A percentile compares a stretch with the other conserved stretches of the same genome.
Evolutionary conservation across 345 rosid genomes (phyloP).

Genomic region (Pseudoturritis turrita): DNA sequence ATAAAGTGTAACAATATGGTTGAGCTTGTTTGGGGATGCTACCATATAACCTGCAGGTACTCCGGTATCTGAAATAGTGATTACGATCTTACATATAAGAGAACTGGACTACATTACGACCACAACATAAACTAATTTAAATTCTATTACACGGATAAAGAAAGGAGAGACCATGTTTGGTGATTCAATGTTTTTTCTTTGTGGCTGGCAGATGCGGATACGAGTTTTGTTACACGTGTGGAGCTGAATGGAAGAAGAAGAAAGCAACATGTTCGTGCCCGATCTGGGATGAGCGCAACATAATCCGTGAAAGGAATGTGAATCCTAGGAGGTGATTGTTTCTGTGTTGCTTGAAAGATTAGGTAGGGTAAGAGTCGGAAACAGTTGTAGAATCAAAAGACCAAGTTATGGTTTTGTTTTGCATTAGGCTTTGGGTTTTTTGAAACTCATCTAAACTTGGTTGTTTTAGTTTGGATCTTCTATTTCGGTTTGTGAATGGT

Average conservation of each 20-base stretch:
- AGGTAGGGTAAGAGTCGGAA: neutral
- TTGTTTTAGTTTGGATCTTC: neutral
- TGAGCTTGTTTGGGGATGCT: conserved; percentile 52
- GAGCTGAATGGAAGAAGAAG: conserved; percentile 53
- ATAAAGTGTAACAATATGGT: conserved; percentile 45
- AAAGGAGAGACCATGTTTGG: neutral
- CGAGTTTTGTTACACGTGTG: conserved; percentile 65
- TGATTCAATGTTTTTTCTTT: neutral
- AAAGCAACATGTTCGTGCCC: conserved; percentile 47
- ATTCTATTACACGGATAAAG: neutral
- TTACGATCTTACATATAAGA: neutral
- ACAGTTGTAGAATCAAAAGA: neutral
- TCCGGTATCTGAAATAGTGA: neutral
- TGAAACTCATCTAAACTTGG: neutral
- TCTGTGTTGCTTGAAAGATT: neutral
- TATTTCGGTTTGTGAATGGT: neutral
- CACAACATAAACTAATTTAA: neutral
- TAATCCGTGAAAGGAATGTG: conserved; percentile 24
- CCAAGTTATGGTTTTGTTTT: neutral
- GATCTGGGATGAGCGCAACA: conserved; percentile 49
- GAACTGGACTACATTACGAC: neutral
- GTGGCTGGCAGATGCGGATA: conserved; percentile 41
- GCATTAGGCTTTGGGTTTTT: neutral
- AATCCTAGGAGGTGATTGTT: conserved; percentile 18
- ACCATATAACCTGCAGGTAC: conserved; percentile 56